phyloP scores from a whole-genome alignment of 345 rosid species.

The Eucalyptus sp. region DNA sequence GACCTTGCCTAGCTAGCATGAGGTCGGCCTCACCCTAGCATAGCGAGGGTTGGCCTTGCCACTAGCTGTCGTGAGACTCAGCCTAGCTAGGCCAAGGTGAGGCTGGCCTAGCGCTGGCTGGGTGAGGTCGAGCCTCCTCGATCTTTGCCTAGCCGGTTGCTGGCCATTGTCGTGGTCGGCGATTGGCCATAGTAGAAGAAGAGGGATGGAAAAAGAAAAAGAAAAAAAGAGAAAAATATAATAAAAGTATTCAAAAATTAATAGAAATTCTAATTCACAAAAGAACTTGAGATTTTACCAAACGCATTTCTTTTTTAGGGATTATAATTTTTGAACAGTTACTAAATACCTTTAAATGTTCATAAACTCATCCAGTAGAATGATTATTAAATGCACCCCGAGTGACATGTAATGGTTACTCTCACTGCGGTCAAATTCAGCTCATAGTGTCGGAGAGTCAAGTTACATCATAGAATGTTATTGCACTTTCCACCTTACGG shows the following conservation, averaged over 20 bases:
- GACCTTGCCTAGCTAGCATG: accelerated
- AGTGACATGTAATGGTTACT: background rate
- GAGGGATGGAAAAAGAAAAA: too few relatives aligned
- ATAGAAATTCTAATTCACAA: too few relatives aligned
- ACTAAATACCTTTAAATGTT: too few relatives aligned
- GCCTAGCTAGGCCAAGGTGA: accelerated
- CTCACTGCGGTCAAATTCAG: background rate
- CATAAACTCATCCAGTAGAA: accelerated
- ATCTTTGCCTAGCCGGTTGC: accelerated
- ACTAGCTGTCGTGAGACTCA: accelerated
- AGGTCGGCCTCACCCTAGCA: accelerated
- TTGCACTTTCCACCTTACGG: background rate
- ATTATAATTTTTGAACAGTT: accelerated
- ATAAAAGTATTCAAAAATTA: accelerated
- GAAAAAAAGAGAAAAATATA: too few relatives aligned
- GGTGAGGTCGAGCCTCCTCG: too few relatives aligned
- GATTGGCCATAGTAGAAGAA: too few relatives aligned
- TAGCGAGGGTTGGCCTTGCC: accelerated
- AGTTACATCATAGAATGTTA: background rate
- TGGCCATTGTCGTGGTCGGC: accelerated
- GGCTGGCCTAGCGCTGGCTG: accelerated
- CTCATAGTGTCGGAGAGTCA: background rate
- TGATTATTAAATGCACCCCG: accelerated
- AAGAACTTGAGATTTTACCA: too few relatives aligned
- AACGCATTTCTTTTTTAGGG: accelerated